phyloP scores from a whole-genome alignment of 352 stramenopile species.

The Phytophthora constricta region DNA sequence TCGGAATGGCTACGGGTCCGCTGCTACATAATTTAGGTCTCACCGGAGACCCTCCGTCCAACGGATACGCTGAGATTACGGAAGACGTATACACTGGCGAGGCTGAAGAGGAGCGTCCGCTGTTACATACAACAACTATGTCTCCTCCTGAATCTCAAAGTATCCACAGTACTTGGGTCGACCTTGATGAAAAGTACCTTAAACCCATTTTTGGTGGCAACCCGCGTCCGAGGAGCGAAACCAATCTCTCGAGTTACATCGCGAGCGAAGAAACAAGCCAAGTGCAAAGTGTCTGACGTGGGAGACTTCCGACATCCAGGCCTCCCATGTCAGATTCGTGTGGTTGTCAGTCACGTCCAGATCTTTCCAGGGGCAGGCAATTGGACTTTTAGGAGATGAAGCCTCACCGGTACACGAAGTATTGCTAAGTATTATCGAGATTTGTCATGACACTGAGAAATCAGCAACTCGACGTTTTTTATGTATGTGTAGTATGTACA shows the following conservation, averaged over 20 bases:
- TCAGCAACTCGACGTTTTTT: neutral
- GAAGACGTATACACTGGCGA: conserved; percentile 25
- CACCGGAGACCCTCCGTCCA: conserved; percentile 18
- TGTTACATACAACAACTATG: conserved; percentile 10
- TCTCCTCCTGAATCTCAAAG: conserved; percentile 41
- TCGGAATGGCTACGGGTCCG: conserved; percentile 53
- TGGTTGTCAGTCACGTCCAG: too few species aligned
- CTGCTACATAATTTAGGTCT: conserved; percentile 46
- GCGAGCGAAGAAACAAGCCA: conserved; percentile 14
- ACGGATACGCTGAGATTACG: conserved; percentile 2
- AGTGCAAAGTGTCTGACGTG: conserved; percentile 12
- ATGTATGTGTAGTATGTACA: conserved; percentile 20
- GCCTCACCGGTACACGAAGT: too few species aligned
- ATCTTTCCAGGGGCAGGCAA: too few species aligned
- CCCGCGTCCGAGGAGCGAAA: conserved; percentile 34
- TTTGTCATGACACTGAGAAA: too few species aligned
- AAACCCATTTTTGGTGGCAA: conserved; percentile 73
- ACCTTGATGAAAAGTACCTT: conserved; percentile 69
- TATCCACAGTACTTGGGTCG: conserved; percentile 61
- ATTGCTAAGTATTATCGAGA: too few species aligned
- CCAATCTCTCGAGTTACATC: conserved; percentile 18
- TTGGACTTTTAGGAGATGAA: too few species aligned
- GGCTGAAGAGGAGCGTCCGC: conserved; percentile 25
- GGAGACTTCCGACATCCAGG: too few species aligned
- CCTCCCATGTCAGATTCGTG: too few species aligned